Conservation (phyloP, 2,329 filamentous ascomycete genomes). For the Cladosporium halotolerans region DNA sequence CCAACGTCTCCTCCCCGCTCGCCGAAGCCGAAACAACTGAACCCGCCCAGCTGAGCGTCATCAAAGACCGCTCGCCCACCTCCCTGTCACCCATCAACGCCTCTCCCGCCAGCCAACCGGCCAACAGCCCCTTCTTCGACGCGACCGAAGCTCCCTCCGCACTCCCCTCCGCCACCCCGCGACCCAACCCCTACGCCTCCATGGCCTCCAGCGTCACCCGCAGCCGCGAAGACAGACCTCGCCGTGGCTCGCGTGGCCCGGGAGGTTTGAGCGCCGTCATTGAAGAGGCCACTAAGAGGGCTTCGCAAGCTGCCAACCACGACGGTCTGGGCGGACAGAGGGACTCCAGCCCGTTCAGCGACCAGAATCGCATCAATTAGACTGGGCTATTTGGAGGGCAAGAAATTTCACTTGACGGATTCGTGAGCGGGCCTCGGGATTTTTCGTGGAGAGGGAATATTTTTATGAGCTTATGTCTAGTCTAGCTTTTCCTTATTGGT, state of each 20-base stretch:
- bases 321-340: constrained; percentile 21
- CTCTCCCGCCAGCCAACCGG: constrained; percentile 21
- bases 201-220: constrained; percentile 27
- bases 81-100: constrained; percentile 4
- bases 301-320: constrained; percentile 18
- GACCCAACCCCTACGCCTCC: constrained; percentile 34
- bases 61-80: constrained; percentile 16
- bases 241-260: constrained; percentile 17
- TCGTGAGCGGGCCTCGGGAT: background rate
- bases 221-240: constrained; percentile 16
- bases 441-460: background rate
- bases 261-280: constrained; percentile 39
- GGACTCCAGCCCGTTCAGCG: constrained; percentile 30
- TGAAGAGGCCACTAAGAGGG: constrained; percentile 39
- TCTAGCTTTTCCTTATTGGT: no score
- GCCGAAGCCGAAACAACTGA: constrained; percentile 26
- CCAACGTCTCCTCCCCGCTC: constrained; percentile 27
- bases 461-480: background rate
- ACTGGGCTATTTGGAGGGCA: background rate
- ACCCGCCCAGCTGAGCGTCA: constrained; percentile 26
- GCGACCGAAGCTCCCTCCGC: constrained; percentile 22
- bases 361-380: constrained; percentile 22
- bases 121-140: constrained; percentile 30
- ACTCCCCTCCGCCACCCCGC: constrained; percentile 14
- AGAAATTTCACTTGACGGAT: background rate